Evolutionary conservation across 2,329 filamentous ascomycete genomes (phyloP), one percentile per base, ranked within the genome.

Genomic region (Ophiostoma novo-ulmi): DNA sequence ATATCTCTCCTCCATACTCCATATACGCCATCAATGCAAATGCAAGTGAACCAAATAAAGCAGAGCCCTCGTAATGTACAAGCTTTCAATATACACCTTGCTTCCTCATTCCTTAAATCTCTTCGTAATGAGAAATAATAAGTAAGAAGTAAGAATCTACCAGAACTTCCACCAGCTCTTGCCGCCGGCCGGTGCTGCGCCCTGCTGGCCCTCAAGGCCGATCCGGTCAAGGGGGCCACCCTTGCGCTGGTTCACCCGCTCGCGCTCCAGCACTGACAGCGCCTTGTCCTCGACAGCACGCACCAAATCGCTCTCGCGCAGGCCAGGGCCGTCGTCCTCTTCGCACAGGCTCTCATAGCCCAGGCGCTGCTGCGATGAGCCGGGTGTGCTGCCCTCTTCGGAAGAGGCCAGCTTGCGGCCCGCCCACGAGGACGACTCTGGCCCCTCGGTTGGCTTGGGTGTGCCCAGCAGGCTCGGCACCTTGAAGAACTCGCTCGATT

Each of bases 221-320:
- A 86, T 72, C 71, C 82, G 81, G 74, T 87, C 85, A 64, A 87
- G 76, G 68, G 80, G 81, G 1, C 85, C 85, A 26, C 85, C 85
- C 14, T 74, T 78, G 72, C 79, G 79, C 79, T 87, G 84, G 72
- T 83, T 84, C 74, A 83, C 80, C 74, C 81, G 81, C 78, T 87
- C 85, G 58, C 78, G 76, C 71, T 85, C 82, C 73, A 85, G 82
- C 1, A 80, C 83, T 22, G 76, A 78, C 71, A 79, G 80, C 44
- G 77, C 75, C 71, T 77, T 76, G 44, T 77, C 76, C 73, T 78
- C 79, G 38, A 78, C 73, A 7, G 78, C 75, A 7, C 77, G 76
- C 38, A 76, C 76, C 6, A 79, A 61, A 13, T 58, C 52, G 70
- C 76, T 75, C 72, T 77, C 74, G 72, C 75, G 72, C 58, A 76